Evolutionary conservation across 345 rosid genomes (phyloP).

Genomic region (Pugionium cornutum): DNA sequence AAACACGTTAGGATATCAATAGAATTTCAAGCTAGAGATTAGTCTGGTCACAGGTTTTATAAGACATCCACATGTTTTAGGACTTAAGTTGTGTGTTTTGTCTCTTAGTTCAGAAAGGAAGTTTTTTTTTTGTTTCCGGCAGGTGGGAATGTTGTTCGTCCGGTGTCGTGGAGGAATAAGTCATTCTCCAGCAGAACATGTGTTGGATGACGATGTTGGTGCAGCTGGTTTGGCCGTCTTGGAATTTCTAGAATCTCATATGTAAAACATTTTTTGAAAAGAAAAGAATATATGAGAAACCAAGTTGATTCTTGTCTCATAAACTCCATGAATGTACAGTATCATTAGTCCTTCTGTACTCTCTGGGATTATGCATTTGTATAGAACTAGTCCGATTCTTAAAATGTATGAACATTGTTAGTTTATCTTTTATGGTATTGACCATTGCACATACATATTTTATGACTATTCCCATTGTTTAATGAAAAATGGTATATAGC

Average conservation of each 20-base stretch:
- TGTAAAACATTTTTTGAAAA: slow-evolving; percentile 5
- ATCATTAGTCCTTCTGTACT: slow-evolving; percentile 19
- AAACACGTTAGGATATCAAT: neutral
- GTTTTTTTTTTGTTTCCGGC: slow-evolving; percentile 2
- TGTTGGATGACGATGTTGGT: slow-evolving; percentile 89
- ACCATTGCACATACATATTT: neutral
- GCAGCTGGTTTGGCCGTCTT: slow-evolving; percentile 77
- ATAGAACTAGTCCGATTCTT: slow-evolving; percentile 21
- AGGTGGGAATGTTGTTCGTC: slow-evolving; percentile 95
- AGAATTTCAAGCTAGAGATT: neutral
- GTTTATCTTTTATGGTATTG: neutral
- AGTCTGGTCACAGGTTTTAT: neutral
- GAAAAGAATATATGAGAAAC: neutral
- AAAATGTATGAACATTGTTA: slow-evolving; percentile 21
- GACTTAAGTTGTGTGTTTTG: neutral
- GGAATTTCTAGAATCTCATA: slow-evolving; percentile 67
- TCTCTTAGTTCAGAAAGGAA: neutral
- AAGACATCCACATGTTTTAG: slow-evolving; percentile 3
- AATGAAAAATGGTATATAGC: slow-evolving; percentile 31
- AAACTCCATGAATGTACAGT: slow-evolving; percentile 34
- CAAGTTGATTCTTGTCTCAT: slow-evolving; percentile 16
- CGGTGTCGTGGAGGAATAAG: slow-evolving; percentile 94
- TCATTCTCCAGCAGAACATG: slow-evolving; percentile 92
- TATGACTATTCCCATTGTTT: too few relatives aligned
- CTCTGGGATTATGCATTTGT: slow-evolving; percentile 26